Evolutionary conservation across 768 basidiomycete genomes (phyloP).

Genomic region (Phylloporus sp.): DNA sequence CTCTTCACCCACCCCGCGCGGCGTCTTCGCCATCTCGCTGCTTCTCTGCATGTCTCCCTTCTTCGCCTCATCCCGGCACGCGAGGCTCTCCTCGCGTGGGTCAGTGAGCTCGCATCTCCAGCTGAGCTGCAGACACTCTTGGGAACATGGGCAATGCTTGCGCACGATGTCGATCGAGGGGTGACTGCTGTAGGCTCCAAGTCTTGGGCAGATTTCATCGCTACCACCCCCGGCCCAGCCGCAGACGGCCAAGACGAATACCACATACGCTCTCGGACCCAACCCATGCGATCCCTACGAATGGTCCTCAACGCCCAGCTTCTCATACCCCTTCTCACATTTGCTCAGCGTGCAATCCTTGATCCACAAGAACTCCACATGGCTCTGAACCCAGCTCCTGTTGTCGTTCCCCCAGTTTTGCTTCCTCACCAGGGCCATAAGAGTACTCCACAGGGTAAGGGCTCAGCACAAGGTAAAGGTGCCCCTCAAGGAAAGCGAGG

Average conservation of each 20-base stretch:
- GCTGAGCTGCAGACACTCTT: slow-evolving; percentile 53
- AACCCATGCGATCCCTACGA: background rate
- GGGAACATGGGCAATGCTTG: slow-evolving; percentile 69
- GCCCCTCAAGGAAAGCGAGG: slow-evolving; percentile 18
- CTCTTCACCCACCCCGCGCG: slow-evolving; percentile 78
- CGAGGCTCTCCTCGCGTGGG: slow-evolving; percentile 45
- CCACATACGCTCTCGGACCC: background rate
- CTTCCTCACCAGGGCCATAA: slow-evolving; percentile 11
- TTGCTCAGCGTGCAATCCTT: slow-evolving; percentile 50
- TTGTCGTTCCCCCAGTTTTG: slow-evolving; percentile 22
- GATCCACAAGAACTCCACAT: slow-evolving; percentile 57
- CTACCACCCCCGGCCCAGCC: slow-evolving; percentile 2
- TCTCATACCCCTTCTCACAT: slow-evolving; percentile 40
- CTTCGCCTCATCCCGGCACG: slow-evolving; percentile 49
- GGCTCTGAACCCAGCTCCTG: slow-evolving; percentile 60
- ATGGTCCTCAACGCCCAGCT: slow-evolving; percentile 32
- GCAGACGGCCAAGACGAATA: slow-evolving; percentile 2
- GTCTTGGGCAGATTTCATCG: slow-evolving; percentile 47
- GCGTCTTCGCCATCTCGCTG: slow-evolving; percentile 60
- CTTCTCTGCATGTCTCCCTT: slow-evolving; percentile 58
- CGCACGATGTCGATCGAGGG: slow-evolving; percentile 65
- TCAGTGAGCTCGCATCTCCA: slow-evolving; percentile 43
- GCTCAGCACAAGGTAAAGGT: slow-evolving; percentile 6
- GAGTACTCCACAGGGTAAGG: background rate
- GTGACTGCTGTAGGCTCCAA: slow-evolving; percentile 47